phyloP scores from a whole-genome alignment of 2,329 filamentous ascomycete species.

The Emydomyces testavorans region DNA sequence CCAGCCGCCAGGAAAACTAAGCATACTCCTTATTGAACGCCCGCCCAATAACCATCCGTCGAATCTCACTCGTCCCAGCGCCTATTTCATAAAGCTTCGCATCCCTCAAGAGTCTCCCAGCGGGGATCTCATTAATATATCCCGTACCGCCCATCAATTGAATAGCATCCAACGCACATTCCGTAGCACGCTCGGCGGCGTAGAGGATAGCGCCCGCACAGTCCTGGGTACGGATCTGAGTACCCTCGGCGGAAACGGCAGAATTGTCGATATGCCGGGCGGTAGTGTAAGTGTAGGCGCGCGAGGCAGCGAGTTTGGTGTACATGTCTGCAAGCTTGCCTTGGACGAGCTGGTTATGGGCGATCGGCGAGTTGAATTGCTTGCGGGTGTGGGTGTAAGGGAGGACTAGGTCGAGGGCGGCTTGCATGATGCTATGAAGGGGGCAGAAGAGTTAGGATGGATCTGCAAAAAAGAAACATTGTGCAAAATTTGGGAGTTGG shows the following conservation, averaged over 20 bases:
- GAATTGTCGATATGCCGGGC: conserved; percentile 69
- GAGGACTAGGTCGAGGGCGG: conserved; percentile 69
- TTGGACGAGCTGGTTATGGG: conserved; percentile 85
- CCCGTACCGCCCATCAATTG: conserved; percentile 92
- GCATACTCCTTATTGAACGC: conserved; percentile 74
- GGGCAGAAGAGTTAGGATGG: neutral
- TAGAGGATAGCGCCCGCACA: conserved; percentile 91
- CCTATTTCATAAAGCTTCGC: conserved; percentile 90
- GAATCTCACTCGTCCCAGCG: conserved; percentile 86
- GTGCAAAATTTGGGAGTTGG: neutral
- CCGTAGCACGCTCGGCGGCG: conserved; percentile 78
- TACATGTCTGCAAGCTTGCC: conserved; percentile 96
- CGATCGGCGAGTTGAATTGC: conserved; percentile 79
- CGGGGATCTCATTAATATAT: conserved; percentile 90
- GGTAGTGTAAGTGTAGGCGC: conserved; percentile 78
- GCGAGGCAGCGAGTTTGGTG: conserved; percentile 72
- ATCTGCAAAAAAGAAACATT: neutral
- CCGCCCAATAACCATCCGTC: conserved; percentile 86
- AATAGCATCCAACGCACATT: conserved; percentile 48
- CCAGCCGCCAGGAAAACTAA: neutral
- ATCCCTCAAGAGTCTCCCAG: conserved; percentile 68
- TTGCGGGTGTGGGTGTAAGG: conserved; percentile 81
- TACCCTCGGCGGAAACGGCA: conserved; percentile 29
- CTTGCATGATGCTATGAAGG: conserved; percentile 79
- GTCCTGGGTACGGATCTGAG: conserved; percentile 66